Evolutionary conservation across 306 rosid genomes (phyloP), one percentile per base, ranked within the genome.

Genomic region (Vigna reflexopilosa): DNA sequence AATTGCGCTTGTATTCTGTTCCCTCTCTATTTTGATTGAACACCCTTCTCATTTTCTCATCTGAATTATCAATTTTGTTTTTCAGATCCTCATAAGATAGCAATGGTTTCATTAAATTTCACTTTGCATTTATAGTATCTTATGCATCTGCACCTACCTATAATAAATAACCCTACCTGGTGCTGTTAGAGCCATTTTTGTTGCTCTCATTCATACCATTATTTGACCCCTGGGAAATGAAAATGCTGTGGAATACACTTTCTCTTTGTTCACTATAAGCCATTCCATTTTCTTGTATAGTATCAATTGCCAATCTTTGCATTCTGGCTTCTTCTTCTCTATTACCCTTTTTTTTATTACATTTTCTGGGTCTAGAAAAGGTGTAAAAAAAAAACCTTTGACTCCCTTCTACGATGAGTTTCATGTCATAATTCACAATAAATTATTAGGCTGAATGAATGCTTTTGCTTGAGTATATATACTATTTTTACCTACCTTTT

Each of bases 371-470:
- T 38, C 7, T 22, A 8, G 40, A 3, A 24, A 44, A 58, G 69
- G 50, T 72, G 19, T 74, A 58, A 26, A 57, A 17, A 22, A 28
- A 56, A 30, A 30, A 30, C 34, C 26, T 73, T 44, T 42, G 55
- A 73, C 56, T n/a, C 45, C 57, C 78, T 74, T 74, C 67, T 72
- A 36, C 52, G 32, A 20, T 0, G 66, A 72, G 77, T 50, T 72
- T 72, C 77, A 13, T 42, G 34, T 42, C 24, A 73, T 73, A 73
- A 42, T 24, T 56, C 38, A 73, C 8, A 20, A 24, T 73, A 73
- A n/a, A 57, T 42, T 55, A 73, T 57, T 62, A 63, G 67, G 50
- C 4, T 11, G 77, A 40, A 40, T 76, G 72, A 76, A 64, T 50
- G 52, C 73, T 63, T 75, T 62, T 62, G 7, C 19, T 62, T 14